phyloP scores from a whole-genome alignment of 2,329 filamentous ascomycete species.

The Trichoderma koningiopsis region DNA sequence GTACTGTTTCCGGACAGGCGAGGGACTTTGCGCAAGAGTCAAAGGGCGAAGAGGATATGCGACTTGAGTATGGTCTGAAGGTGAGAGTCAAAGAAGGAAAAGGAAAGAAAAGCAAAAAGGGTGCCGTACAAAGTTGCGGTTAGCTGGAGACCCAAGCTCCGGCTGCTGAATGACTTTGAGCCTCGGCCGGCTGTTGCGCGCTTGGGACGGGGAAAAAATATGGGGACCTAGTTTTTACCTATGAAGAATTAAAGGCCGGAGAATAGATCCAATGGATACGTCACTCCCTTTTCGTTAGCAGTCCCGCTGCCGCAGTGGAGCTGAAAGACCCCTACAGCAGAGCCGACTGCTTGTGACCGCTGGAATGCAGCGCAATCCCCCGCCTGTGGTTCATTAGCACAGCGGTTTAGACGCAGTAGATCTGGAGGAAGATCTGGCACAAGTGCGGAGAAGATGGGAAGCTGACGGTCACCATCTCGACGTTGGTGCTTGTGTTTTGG shows the following conservation, averaged over 20 bases:
- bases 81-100: background rate
- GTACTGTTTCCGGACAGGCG: background rate
- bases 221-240: background rate
- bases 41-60: background rate
- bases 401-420: background rate
- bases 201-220: background rate
- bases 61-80: background rate
- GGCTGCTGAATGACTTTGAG: constrained; percentile 20
- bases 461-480: background rate
- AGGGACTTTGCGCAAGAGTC: background rate
- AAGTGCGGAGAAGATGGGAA: background rate
- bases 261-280: background rate
- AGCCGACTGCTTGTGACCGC: background rate
- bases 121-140: background rate
- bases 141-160: background rate
- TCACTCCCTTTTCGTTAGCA: background rate
- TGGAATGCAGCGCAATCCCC: background rate
- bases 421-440: background rate
- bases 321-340: background rate
- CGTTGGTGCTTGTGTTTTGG: background rate
- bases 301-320: background rate
- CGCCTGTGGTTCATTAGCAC: background rate
- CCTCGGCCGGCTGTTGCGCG: constrained; percentile 5
- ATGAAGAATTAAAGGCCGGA: background rate
- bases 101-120: background rate